These are phyloP conservation scores for Chytriomyces sp. DNA, from an alignment of 192 early-diverging fungal genomes.

Conservation along the genomic window DNA sequence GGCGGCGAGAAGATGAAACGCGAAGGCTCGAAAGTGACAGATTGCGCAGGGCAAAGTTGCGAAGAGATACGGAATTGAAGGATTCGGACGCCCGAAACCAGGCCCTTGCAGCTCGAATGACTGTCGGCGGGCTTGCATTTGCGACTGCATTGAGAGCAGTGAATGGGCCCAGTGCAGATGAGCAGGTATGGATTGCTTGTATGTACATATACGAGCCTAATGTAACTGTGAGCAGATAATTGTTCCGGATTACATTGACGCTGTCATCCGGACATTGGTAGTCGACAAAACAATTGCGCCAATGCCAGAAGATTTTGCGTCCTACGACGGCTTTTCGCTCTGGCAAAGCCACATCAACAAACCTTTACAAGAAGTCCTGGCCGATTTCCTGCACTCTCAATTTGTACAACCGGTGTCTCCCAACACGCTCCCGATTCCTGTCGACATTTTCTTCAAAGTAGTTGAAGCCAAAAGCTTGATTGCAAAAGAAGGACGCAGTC, in stretches of 20 bases:
- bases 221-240: constrained; percentile 22
- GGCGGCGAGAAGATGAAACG: constrained; percentile 58
- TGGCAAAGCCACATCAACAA: constrained; percentile 43
- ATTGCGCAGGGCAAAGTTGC: constrained; percentile 19
- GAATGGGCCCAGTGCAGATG: background rate
- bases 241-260: constrained; percentile 52
- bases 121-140: constrained; percentile 15
- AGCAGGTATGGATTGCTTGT: background rate
- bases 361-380: constrained; percentile 49
- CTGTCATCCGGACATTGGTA: constrained; percentile 49
- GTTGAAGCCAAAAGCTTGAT: constrained; percentile 56
- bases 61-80: constrained; percentile 20
- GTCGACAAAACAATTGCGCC: constrained; percentile 45
- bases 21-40: constrained; percentile 40
- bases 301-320: constrained; percentile 52
- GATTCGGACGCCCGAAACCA: constrained; percentile 9
- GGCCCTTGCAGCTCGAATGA: background rate
- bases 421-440: background rate
- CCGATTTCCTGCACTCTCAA: constrained; percentile 42
- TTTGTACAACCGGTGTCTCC: constrained; percentile 27
- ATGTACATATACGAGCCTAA: background rate
- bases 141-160: background rate
- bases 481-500: constrained; percentile 55
- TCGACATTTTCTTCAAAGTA: constrained; percentile 56
- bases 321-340: constrained; percentile 44